phyloP scores from a whole-genome alignment of 345 rosid species.

The Lepidium aucheri region DNA sequence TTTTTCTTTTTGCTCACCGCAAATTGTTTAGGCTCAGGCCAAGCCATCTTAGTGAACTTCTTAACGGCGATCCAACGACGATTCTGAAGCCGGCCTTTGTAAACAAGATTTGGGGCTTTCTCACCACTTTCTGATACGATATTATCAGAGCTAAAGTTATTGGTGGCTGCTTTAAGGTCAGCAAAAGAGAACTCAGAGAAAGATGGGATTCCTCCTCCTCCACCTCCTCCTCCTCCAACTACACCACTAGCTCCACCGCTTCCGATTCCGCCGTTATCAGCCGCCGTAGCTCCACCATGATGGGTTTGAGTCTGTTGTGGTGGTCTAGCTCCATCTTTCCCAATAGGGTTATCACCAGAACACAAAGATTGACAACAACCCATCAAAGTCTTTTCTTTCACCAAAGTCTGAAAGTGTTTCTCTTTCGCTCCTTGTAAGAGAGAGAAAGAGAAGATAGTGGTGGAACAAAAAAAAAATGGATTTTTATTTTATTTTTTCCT shows the following conservation, averaged over 20 bases:
- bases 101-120: conserved; percentile 56
- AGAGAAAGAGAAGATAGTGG: conserved; percentile 17
- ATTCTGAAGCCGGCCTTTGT: conserved; percentile 60
- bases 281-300: conserved; percentile 26
- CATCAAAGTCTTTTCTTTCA: conserved; percentile 31
- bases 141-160: conserved; percentile 56
- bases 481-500: not conserved
- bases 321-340: conserved; percentile 30
- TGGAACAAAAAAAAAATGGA: not conserved
- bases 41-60: conserved; percentile 71
- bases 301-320: conserved; percentile 19
- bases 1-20: conserved; percentile 25
- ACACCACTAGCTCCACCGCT: conserved; percentile 23
- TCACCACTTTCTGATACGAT: conserved; percentile 74
- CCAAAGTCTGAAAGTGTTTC: conserved; percentile 22
- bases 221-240: conserved; percentile 16
- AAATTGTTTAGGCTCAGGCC: conserved; percentile 82
- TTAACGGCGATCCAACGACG: conserved; percentile 78
- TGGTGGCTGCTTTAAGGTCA: conserved; percentile 64
- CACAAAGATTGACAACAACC: conserved; percentile 74
- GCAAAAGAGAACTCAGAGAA: conserved; percentile 59
- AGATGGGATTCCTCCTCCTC: conserved; percentile 34
- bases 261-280: conserved; percentile 30
- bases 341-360: conserved; percentile 32
- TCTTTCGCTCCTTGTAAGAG: conserved; percentile 21